These are phyloP conservation scores for Tephrocybe sp. DNA, from an alignment of 768 basidiomycete species.

Conservation along the genomic window DNA sequence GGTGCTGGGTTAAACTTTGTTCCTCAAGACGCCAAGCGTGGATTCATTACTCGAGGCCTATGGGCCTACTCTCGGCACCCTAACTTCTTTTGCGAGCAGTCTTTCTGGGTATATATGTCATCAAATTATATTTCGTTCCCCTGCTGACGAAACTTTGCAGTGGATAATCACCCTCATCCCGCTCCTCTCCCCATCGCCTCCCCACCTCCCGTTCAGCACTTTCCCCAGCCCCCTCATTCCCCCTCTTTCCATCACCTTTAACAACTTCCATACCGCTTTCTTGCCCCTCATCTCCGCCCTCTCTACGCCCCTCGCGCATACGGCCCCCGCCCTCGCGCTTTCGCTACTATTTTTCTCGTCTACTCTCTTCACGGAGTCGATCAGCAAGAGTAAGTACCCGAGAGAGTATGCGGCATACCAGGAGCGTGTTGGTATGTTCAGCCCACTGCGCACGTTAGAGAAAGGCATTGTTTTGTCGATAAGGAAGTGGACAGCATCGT, in stretches of 20 bases:
- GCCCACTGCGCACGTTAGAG: conserved; percentile 35
- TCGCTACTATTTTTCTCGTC: conserved; percentile 76
- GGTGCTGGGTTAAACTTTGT: conserved; percentile 69
- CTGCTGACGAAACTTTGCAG: conserved; percentile 31
- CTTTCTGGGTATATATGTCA: conserved; percentile 67
- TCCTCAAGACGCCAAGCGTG: conserved; percentile 66
- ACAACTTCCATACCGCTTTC: conserved; percentile 16
- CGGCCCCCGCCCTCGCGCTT: conserved; percentile 61
- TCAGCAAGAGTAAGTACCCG: conserved; percentile 75
- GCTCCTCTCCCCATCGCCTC: conserved; percentile 43
- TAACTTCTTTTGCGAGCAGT: conserved; percentile 90
- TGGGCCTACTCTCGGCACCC: conserved; percentile 91
- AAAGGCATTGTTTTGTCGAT: conserved; percentile 23
- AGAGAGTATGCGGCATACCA: conserved; percentile 70
- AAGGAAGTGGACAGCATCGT: conserved; percentile 21
- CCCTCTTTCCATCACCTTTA: conserved; percentile 17
- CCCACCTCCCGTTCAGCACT: conserved; percentile 20
- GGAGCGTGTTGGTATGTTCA: conserved; percentile 80
- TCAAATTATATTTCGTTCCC: background rate
- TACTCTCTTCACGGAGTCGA: conserved; percentile 78
- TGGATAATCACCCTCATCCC: conserved; percentile 71
- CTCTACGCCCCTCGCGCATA: conserved; percentile 24
- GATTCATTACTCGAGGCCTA: conserved; percentile 82
- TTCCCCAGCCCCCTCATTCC: conserved; percentile 14
- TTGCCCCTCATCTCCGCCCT: conserved; percentile 27